Conservation (phyloP, 352 stramenopile genomes). For the Phytophthora citricola region DNA sequence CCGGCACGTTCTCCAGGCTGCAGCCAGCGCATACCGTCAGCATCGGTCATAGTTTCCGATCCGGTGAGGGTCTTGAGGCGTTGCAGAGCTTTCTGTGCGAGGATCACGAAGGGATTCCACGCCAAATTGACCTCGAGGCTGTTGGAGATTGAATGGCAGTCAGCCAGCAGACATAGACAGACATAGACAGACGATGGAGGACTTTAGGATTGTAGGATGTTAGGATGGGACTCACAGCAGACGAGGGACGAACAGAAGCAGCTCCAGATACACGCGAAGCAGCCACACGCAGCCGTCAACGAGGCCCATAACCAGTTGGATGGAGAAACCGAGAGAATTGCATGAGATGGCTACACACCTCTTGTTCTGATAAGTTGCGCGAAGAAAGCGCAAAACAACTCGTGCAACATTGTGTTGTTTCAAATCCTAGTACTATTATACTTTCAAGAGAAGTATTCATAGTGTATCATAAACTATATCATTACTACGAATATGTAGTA, state of each 20-base stretch:
- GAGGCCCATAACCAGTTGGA: constrained; percentile 28
- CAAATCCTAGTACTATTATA: too few species aligned
- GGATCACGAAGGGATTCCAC: constrained; percentile 74
- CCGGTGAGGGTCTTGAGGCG: constrained; percentile 30
- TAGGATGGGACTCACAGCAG: constrained; percentile 55
- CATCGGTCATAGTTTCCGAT: constrained; percentile 12
- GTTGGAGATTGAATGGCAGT: constrained; percentile 22
- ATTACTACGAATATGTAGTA: too few species aligned
- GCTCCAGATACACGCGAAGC: constrained; percentile 60
- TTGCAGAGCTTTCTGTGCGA: constrained; percentile 46
- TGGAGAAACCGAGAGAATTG: neutral
- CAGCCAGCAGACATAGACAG: constrained; percentile 38
- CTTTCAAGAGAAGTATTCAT: too few species aligned
- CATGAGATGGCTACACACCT: neutral
- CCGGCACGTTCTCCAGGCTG: constrained; percentile 62
- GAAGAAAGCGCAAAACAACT: too few species aligned
- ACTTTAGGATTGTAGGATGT: neutral
- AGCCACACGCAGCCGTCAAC: constrained; percentile 53
- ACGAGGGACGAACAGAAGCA: constrained; percentile 73
- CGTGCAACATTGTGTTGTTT: too few species aligned
- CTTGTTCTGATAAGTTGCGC: neutral
- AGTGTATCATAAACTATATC: too few species aligned
- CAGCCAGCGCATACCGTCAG: constrained; percentile 69
- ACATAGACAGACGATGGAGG: constrained; percentile 34
- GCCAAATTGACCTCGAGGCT: constrained; percentile 65